A percentile compares a stretch with the other conserved stretches of the same genome.
Conservation (phyloP, 2,329 filamentous ascomycete genomes). For the Sporothrix euskadiensis region DNA sequence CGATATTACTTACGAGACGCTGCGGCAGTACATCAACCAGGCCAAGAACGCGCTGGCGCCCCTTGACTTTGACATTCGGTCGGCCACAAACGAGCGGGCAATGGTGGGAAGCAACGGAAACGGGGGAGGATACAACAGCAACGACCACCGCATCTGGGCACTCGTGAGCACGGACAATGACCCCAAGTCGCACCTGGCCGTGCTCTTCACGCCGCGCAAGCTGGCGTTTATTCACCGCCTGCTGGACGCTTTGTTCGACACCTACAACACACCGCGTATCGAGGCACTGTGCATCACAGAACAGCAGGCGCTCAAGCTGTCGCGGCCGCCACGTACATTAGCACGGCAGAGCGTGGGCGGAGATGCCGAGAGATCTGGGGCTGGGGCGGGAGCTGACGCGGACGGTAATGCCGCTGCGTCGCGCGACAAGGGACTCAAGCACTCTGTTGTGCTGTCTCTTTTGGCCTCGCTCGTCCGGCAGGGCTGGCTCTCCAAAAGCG, state of each 20-base stretch:
- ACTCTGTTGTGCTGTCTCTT: slow-evolving; percentile 73
- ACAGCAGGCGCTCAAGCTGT: slow-evolving; percentile 75
- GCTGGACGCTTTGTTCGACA: slow-evolving; percentile 89
- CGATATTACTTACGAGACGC: slow-evolving; percentile 67
- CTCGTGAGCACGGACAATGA: slow-evolving; percentile 89
- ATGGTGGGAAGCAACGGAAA: slow-evolving; percentile 30
- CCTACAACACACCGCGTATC: slow-evolving; percentile 73
- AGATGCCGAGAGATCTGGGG: background rate
- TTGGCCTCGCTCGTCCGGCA: slow-evolving; percentile 71
- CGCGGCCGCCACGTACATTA: slow-evolving; percentile 50
- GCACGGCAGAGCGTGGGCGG: background rate
- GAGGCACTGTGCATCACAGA: slow-evolving; percentile 81
- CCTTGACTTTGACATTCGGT: slow-evolving; percentile 87
- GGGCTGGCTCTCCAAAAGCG: slow-evolving; percentile 80
- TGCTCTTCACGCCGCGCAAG: slow-evolving; percentile 76
- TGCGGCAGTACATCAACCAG: slow-evolving; percentile 67
- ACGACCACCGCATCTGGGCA: slow-evolving; percentile 70
- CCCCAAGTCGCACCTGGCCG: slow-evolving; percentile 81
- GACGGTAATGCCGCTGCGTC: slow-evolving; percentile 37
- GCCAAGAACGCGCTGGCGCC: slow-evolving; percentile 72
- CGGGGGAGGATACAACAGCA: slow-evolving; percentile 32
- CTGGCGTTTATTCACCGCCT: slow-evolving; percentile 86
- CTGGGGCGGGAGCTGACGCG: background rate
- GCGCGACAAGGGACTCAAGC: slow-evolving; percentile 63
- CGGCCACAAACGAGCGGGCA: slow-evolving; percentile 62